These are phyloP conservation scores for Mucor plumbeus DNA, from an alignment of 371 early-diverging fungal genomes.

Conservation along the genomic window DNA sequence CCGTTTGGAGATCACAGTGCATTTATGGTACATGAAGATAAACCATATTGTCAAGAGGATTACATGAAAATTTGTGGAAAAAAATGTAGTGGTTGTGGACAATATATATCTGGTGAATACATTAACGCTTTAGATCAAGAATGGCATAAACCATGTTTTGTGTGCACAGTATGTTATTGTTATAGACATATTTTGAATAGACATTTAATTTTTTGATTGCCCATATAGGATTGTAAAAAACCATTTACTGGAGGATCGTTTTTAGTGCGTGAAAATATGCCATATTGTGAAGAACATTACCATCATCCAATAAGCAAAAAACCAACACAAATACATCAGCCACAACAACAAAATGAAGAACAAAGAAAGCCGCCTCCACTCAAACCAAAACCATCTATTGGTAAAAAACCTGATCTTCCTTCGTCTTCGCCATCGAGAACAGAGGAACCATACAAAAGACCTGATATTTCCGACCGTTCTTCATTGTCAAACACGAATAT, in stretches of 20 bases:
- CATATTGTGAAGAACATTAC: constrained; percentile 71
- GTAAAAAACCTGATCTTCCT: constrained; percentile 3
- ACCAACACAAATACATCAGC: neutral
- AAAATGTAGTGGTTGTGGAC: constrained; percentile 28
- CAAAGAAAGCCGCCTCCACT: constrained; percentile 9
- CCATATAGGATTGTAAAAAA: constrained; percentile 50
- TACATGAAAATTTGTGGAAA: constrained; percentile 23
- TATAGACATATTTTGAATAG: neutral
- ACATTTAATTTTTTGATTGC: neutral
- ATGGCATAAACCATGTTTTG: constrained; percentile 78
- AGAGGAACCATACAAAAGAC: neutral
- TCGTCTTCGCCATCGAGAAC: neutral
- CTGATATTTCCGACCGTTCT: neutral
- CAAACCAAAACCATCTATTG: constrained; percentile 13
- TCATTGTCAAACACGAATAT: neutral
- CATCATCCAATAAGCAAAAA: constrained; percentile 28
- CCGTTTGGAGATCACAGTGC: constrained; percentile 25
- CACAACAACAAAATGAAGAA: neutral
- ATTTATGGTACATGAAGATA: constrained; percentile 27
- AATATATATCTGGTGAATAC: constrained; percentile 61
- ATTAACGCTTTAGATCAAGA: constrained; percentile 63
- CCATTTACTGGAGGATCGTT: constrained; percentile 56
- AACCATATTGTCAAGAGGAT: constrained; percentile 33
- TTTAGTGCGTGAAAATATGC: constrained; percentile 58
- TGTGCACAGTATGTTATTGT: constrained; percentile 47